Base-by-base conservation (phyloP, 441 rosid species). In the Euphorbia celastroides region DNA sequence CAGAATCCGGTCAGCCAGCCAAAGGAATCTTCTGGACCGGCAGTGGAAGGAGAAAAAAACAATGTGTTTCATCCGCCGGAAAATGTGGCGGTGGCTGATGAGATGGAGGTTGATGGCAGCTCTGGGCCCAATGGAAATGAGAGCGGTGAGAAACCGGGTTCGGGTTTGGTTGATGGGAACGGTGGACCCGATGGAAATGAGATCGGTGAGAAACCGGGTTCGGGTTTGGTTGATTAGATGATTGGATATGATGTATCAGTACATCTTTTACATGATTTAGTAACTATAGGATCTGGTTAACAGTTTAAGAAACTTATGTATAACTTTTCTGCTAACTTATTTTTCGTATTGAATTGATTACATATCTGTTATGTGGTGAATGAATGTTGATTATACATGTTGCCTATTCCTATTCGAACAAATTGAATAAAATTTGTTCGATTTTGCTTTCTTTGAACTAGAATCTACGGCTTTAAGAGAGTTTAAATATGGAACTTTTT, bases 171-270 rank as follows among this genome's bases (percentile, higher is more conserved):
- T 23, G 51, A 68, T 31, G 69, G 17, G 17, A 42, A 42, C 14
- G 2, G 52, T 19, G 62, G 20, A 55, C 50, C 44, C 26, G 66
- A 30, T 25, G 74, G 57, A 38, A 60, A 68, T 16, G 71, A 52
- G 20, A 50, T 20, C 3, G 41, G 48, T 0, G 71, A 70, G 60
- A 65, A 42, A 42, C 55, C 69, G 14, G 75, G 54, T 13, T 5
- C 72, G 0, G 66, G 72, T 7, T 38, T 87, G 57, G 62, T 83
- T 23, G 78, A 16, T 67, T 81, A 59, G 86, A 83, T 59, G 83
- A 81, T 19, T 83, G 70, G 32, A 71, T 56, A 38, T 36, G 28
- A 17, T 28, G 58, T 58, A 74, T 38, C 20, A 26, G 12, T 52
- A 36, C 7, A 31, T 62, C 19, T 44, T 41, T 38, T n/a, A n/a